Evolutionary conservation across 805 yeast species (phyloP), one percentile per base, ranked within the genome.

Genomic region (Myxozyma udenii): DNA sequence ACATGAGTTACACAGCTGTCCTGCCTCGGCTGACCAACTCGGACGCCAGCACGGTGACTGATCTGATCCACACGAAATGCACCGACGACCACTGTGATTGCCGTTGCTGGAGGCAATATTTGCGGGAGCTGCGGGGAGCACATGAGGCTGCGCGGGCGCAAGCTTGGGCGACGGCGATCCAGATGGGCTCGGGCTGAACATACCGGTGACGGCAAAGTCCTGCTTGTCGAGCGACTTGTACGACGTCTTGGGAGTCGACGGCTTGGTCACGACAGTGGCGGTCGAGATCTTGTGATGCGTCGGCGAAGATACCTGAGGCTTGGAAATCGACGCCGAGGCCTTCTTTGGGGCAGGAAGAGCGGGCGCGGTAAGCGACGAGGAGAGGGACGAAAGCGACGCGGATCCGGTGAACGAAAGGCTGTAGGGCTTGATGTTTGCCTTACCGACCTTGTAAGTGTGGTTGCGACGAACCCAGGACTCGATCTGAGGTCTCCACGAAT

Each of bases 31-130:
- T 2, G 91, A 83, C 98, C 98, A 91, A 3, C 95, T 85, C 1
- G 98, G 98, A 66, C 98, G 79, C 98, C 98, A 91, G 69, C 98
- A 91, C 3, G 98, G 98, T 4, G 95, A 86, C 61, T 86, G 93
- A 50, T 83, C 84, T 1, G 93, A 81, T 4, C 89, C 88, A 70
- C 98, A 91, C 4, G 96, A 87, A 25, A 91, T 82, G 66, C 98
- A 91, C 47, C 77, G 78, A 60, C 95, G 51, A 23, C 59, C 53
- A 18, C 36, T 35, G 41, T 51, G 59, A 22, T 30, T 45, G 32
- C 35, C 19, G 25, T n/a, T 16, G 14, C 12, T 14, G 12, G 33
- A 28, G 14, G 14, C 9, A 9, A 14, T 28, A n/a, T n/a, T n/a
- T n/a, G n/a, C n/a, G n/a, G n/a, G n/a, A n/a, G n/a, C n/a, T n/a